Conservation (phyloP, 2,329 filamentous ascomycete species). For the Lecanosticta acicola region DNA sequence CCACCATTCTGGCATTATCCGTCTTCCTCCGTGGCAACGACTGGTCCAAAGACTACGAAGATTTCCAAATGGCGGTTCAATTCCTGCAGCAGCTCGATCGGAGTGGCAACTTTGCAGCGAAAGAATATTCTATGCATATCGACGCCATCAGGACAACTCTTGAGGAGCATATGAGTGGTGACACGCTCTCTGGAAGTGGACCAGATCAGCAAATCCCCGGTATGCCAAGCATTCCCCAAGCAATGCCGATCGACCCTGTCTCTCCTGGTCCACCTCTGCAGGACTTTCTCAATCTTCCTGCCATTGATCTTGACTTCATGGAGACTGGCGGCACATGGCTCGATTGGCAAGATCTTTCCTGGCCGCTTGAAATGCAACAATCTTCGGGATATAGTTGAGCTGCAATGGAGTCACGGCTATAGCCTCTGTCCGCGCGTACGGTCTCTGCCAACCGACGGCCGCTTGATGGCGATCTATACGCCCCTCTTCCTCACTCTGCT, state of each 20-base stretch:
- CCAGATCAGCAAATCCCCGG: not conserved
- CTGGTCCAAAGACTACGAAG: constrained; percentile 35
- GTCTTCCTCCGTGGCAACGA: constrained; percentile 34
- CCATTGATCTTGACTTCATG: constrained; percentile 21
- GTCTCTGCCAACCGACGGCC: too few species aligned
- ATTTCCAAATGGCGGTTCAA: constrained; percentile 37
- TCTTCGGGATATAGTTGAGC: too few species aligned
- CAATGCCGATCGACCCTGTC: not conserved
- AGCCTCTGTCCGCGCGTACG: too few species aligned
- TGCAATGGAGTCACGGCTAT: too few species aligned
- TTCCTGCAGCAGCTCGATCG: constrained; percentile 38
- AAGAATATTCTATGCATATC: constrained; percentile 40
- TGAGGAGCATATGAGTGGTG: constrained; percentile 1
- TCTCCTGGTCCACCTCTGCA: constrained; percentile 12
- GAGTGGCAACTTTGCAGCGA: constrained; percentile 40
- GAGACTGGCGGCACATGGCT: constrained; percentile 18
- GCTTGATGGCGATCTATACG: too few species aligned
- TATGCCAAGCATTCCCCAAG: not conserved
- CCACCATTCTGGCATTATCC: constrained; percentile 43
- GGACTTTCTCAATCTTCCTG: constrained; percentile 18
- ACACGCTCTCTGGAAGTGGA: not conserved
- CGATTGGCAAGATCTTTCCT: constrained; percentile 18
- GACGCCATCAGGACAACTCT: constrained; percentile 27
- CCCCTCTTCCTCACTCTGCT: too few species aligned
- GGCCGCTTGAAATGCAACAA: too few species aligned